phyloP scores from a whole-genome alignment of 805 yeast genomes.

The Trichomonascus vanleenenianus region DNA sequence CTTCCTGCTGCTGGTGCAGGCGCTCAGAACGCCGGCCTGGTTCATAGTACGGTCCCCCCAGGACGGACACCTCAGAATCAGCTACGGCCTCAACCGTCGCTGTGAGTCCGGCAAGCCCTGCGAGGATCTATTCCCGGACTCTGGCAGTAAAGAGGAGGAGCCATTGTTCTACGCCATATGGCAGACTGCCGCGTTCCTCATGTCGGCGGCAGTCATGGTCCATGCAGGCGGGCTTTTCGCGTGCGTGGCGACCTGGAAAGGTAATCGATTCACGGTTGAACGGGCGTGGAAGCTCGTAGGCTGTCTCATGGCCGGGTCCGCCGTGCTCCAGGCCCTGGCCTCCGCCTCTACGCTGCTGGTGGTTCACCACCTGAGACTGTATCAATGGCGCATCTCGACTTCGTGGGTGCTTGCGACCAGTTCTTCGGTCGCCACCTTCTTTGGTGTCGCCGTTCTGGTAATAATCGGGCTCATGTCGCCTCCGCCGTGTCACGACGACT shows the following conservation, averaged over 20 bases:
- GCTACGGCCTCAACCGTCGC: too few species aligned
- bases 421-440: neutral
- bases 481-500: neutral
- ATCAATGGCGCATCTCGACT: neutral
- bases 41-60: too few species aligned
- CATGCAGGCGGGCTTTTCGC: neutral
- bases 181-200: neutral
- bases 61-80: too few species aligned
- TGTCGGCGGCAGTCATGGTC: neutral
- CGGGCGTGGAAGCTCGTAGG: neutral
- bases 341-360: neutral
- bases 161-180: neutral
- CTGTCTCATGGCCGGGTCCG: neutral
- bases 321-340: neutral
- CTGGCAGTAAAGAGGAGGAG: neutral
- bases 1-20: too few species aligned
- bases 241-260: neutral
- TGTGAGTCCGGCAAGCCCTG: too few species aligned
- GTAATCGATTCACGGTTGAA: neutral
- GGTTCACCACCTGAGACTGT: neutral
- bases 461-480: constrained; percentile 1
- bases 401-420: neutral
- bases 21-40: too few species aligned
- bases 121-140: too few species aligned
- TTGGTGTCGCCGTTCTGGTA: neutral